Percentiles rank a stretch among this genome's conserved stretches.
Evolutionary conservation across 2,329 filamentous ascomycete species (phyloP).

Genomic region (Hypoxylon sp.): DNA sequence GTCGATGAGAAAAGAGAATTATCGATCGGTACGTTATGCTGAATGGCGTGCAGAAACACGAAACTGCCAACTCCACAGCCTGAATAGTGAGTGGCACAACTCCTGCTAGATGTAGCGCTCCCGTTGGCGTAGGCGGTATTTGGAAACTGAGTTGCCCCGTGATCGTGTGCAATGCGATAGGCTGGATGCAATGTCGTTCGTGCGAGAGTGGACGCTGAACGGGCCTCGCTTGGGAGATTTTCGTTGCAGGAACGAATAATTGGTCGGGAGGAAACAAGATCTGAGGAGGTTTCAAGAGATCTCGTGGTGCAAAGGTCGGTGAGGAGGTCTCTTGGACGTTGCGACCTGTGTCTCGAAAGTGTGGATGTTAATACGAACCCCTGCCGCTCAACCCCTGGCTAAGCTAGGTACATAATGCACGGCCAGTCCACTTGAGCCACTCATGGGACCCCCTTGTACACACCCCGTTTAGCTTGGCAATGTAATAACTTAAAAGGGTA

Average conservation of each 20-base stretch:
- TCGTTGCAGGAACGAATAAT: constrained; percentile 32
- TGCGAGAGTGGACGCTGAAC: constrained; percentile 30
- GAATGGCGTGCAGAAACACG: constrained; percentile 33
- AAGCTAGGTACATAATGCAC: constrained; percentile 48
- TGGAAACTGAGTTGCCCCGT: constrained; percentile 17
- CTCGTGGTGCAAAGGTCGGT: constrained; percentile 49
- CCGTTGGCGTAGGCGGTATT: constrained; percentile 32
- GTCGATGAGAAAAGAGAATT: constrained; percentile 15
- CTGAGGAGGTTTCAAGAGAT: constrained; percentile 44
- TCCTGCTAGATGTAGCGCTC: constrained; percentile 22
- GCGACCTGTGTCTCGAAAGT: constrained; percentile 57
- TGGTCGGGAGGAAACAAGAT: constrained; percentile 49
- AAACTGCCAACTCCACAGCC: constrained; percentile 35
- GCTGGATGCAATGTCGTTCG: constrained; percentile 25
- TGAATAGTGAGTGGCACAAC: constrained; percentile 27
- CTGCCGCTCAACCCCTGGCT: constrained; percentile 45
- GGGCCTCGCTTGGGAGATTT: constrained; percentile 35
- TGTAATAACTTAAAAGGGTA: constrained; percentile 39
- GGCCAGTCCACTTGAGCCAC: constrained; percentile 30
- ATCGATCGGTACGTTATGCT: constrained; percentile 18
- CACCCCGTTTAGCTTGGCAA: constrained; percentile 44
- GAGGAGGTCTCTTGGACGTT: constrained; percentile 53
- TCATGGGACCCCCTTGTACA: constrained; percentile 37
- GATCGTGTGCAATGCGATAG: constrained; percentile 35
- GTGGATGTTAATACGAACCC: constrained; percentile 48